Percentiles rank a stretch among this genome's conserved stretches.
phyloP scores from a whole-genome alignment of 495 filamentous ascomycete genomes.

The Monascus purpureus region DNA sequence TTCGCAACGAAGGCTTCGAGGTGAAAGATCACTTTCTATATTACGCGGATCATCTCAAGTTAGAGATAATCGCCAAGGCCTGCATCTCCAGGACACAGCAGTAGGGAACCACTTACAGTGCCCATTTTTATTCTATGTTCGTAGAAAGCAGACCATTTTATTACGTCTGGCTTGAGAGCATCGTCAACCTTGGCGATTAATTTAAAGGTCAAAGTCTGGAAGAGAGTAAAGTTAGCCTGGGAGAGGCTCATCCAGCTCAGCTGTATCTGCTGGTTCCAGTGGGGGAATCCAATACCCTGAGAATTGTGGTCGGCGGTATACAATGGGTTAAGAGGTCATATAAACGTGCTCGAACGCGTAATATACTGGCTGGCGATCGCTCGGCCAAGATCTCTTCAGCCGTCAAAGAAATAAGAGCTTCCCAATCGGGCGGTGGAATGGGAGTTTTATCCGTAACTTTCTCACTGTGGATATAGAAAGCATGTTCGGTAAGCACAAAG shows the following conservation, averaged over 20 bases:
- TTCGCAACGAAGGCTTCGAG: slow-evolving; percentile 97
- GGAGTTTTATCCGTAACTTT: slow-evolving; percentile 75
- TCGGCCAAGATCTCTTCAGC: slow-evolving; percentile 86
- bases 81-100: not conserved
- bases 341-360: slow-evolving; percentile 78
- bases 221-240: not conserved
- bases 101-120: slow-evolving; percentile 40
- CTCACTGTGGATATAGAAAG: slow-evolving; percentile 42
- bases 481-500: not conserved
- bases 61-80: not conserved
- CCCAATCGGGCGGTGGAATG: slow-evolving; percentile 93
- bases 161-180: slow-evolving; percentile 75
- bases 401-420: slow-evolving; percentile 72
- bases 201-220: slow-evolving; percentile 72
- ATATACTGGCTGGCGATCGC: slow-evolving; percentile 71
- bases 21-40: slow-evolving; percentile 88
- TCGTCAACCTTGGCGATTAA: slow-evolving; percentile 79
- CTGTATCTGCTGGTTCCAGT: no score
- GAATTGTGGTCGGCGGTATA: slow-evolving; percentile 81
- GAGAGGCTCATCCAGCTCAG: no score
- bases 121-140: slow-evolving; percentile 86
- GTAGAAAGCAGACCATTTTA: slow-evolving; percentile 93
- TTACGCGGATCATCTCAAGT: no score
- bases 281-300: slow-evolving; percentile 56
- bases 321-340: slow-evolving; percentile 96